A percentile compares a stretch with the other conserved stretches of the same genome.
These are phyloP conservation scores for Scenedesmus sp. DNA, from an alignment of 163 green algal species.

Conservation along the genomic window DNA sequence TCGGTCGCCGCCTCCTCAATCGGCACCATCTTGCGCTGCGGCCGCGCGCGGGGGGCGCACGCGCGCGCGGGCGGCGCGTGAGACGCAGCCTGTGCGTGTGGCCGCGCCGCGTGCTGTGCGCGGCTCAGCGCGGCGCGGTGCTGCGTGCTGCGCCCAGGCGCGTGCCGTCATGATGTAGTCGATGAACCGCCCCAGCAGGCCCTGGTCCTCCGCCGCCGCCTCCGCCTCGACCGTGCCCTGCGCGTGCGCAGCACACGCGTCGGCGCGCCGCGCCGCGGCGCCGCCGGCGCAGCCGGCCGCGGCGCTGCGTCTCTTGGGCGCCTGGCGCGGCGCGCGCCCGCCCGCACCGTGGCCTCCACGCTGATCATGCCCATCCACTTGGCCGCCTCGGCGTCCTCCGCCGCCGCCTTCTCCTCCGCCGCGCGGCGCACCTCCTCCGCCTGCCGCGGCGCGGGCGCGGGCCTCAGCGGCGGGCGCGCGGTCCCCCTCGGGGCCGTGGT, in stretches of 20 bases:
- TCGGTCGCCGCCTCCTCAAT: constrained; percentile 89
- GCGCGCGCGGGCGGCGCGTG: no score
- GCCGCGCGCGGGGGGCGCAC: no score
- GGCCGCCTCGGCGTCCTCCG: constrained; percentile 82
- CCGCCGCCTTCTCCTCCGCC: constrained; percentile 63
- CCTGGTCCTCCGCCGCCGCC: constrained; percentile 57
- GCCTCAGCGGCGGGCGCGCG: no score
- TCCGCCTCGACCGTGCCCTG: constrained; percentile 41
- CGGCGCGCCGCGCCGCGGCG: not conserved
- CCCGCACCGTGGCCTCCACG: constrained; percentile 68
- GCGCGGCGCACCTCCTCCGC: constrained; percentile 67
- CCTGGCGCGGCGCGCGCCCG: not conserved
- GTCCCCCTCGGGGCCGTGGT: no score
- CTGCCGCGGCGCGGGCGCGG: constrained; percentile 34
- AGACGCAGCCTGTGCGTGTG: no score
- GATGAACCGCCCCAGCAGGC: constrained; percentile 68
- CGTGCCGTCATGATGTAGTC: constrained; percentile 61
- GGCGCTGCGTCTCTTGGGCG: not conserved
- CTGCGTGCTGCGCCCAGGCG: constrained; percentile 22
- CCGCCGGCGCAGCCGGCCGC: not conserved
- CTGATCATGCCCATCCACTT: constrained; percentile 91
- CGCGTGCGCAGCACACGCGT: not conserved
- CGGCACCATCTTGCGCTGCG: constrained; percentile 84
- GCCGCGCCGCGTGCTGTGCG: no score
- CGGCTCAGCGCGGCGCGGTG: no score